These are phyloP conservation scores for Fusarium hostae DNA, from an alignment of 2,329 filamentous ascomycete species.

Conservation along the genomic window DNA sequence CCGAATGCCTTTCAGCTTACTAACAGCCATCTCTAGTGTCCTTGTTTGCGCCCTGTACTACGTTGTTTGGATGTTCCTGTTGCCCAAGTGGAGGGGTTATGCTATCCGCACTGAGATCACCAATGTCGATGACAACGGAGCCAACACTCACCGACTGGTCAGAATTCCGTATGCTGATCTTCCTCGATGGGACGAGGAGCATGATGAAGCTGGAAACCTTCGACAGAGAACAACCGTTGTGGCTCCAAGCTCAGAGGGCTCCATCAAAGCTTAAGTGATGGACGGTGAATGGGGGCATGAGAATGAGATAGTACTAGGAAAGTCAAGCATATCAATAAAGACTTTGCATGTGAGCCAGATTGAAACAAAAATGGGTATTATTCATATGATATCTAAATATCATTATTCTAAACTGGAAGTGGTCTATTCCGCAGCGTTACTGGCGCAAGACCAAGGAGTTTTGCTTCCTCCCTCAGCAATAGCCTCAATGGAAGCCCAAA, in stretches of 20 bases:
- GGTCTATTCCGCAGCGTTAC: slow-evolving; percentile 40
- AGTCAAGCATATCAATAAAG: accelerated
- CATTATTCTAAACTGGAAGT: accelerated
- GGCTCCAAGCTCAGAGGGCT: not conserved
- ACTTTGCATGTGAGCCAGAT: not conserved
- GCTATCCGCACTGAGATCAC: slow-evolving; percentile 65
- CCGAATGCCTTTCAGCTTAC: accelerated
- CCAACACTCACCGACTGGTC: slow-evolving; percentile 60
- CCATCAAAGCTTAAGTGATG: not conserved
- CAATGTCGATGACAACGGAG: slow-evolving; percentile 52
- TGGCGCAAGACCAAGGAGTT: slow-evolving; percentile 52
- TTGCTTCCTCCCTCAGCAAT: slow-evolving; percentile 47
- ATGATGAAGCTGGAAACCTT: slow-evolving; percentile 59
- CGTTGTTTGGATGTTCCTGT: slow-evolving; percentile 64
- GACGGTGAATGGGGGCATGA: accelerated
- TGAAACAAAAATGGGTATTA: slow-evolving; percentile 7
- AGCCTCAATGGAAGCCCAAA: slow-evolving; percentile 54
- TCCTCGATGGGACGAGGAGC: slow-evolving; percentile 66
- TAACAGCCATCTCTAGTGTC: slow-evolving; percentile 51
- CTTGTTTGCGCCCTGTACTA: slow-evolving; percentile 67
- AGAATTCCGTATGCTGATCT: slow-evolving; percentile 64
- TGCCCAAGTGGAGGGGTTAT: slow-evolving; percentile 66
- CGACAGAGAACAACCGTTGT: not conserved
- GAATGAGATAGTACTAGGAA: not conserved
- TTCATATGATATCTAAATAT: not conserved